Base-by-base conservation (phyloP, 1,139 yeast species). In the Suhomyces kunorum region DNA sequence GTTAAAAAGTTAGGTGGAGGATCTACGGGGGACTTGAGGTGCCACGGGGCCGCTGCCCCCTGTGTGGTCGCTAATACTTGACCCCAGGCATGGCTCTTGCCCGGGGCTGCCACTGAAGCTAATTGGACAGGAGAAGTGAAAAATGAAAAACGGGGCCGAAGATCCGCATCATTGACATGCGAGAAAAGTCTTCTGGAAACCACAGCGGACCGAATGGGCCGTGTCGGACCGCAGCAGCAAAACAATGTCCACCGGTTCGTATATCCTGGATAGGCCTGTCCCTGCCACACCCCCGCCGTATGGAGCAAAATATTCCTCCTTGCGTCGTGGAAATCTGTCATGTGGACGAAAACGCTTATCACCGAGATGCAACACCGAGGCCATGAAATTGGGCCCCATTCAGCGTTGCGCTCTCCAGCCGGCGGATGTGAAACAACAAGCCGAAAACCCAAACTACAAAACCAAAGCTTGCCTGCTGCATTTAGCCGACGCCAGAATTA, bases 281-380 rank as follows among this genome's bases (percentile, higher is more conserved):
- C n/a, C n/a, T n/a, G n/a, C n/a, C n/a, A n/a, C n/a, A n/a, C n/a
- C n/a, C n/a, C 24, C 24, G 24, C 11, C 24, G n/a, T 20, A 8
- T 7, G 5, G 32, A 22, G 15, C 13, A 22, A 17, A 29, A 29
- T 12, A 27, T 27, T 7, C 19, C n/a, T 11, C 32, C 18, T 28
- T 17, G 31, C 31, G 22, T 28, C 22, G 13, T 28, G 31, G 22
- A 28, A 15, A 28, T 29, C 32, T 29, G 32, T 17, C 31, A 18
- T 16, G 24, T 18, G n/a, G 15, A 29, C 32, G 24, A 29, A 29
- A 29, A 29, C 23, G 32, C n/a, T 29, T 29, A 29, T 12, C 32
- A 29, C 32, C 32, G 32, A 29, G 32, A n/a, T 29, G 20, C 32
- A 29, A 19, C 23, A 20, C 32, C 32, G 32, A 29, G 32, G 17